Evolutionary conservation across 2,329 filamentous ascomycete genomes (phyloP).

Genomic region (Tricladium varicosporioides): DNA sequence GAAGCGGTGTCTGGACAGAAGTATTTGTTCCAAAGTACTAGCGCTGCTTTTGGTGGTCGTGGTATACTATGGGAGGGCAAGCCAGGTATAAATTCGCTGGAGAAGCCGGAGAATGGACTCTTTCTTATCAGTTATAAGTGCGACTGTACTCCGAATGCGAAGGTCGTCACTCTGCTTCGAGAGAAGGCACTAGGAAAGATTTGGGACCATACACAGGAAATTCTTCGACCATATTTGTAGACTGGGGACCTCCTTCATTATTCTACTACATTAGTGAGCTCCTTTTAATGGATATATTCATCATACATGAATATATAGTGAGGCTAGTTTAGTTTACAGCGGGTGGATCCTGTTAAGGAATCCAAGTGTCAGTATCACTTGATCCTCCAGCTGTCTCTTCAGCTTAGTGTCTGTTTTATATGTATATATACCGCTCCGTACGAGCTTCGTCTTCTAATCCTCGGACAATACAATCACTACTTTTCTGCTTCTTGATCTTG

Average conservation of each 20-base stretch:
- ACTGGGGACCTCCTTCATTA: not conserved
- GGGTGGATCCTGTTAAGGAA: too few relatives aligned
- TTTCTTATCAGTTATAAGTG: conserved; percentile 37
- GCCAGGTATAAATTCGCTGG: conserved; percentile 32
- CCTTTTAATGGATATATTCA: not conserved
- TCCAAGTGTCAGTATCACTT: too few relatives aligned
- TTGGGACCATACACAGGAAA: conserved; percentile 36
- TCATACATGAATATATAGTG: not conserved
- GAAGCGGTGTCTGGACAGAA: conserved; percentile 37
- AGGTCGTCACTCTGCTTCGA: conserved; percentile 30
- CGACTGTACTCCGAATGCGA: conserved; percentile 34
- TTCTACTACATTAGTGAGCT: not conserved
- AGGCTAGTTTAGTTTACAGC: not conserved
- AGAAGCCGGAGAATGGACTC: conserved; percentile 29
- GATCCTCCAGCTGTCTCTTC: too few relatives aligned
- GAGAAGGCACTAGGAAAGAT: conserved; percentile 32
- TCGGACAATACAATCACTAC: too few relatives aligned
- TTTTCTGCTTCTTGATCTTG: too few relatives aligned
- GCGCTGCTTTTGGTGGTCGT: conserved; percentile 36
- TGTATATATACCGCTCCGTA: too few relatives aligned
- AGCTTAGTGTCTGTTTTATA: too few relatives aligned
- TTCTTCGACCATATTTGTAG: conserved; percentile 27
- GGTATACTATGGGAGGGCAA: conserved; percentile 35
- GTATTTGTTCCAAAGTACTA: conserved; percentile 37
- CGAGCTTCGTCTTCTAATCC: too few relatives aligned